These are phyloP conservation scores for Fusarium sp. DNA, from an alignment of 2,329 filamentous ascomycete species.

Conservation along the genomic window DNA sequence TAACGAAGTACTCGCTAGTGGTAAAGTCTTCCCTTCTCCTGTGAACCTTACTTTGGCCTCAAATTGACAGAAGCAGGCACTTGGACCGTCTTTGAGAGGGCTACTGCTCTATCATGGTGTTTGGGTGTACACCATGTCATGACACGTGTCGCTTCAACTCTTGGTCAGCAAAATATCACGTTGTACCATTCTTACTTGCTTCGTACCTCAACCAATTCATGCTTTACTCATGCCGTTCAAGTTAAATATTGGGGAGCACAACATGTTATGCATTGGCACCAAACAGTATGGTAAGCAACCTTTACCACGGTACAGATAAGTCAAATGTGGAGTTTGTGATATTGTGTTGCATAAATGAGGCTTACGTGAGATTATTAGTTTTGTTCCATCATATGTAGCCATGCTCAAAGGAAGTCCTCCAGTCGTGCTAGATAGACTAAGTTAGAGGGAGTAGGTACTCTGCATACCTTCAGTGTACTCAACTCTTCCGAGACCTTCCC, in stretches of 20 bases:
- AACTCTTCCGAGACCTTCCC: no score
- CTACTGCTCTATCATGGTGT: not conserved
- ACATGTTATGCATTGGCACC: not conserved
- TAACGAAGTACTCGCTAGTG: not conserved
- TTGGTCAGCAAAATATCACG: not conserved
- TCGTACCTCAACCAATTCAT: not conserved
- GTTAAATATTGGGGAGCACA: not conserved
- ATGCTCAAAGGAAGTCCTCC: accelerated
- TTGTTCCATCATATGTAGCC: not conserved
- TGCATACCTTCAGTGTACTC: not conserved
- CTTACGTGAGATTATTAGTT: not conserved
- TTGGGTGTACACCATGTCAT: accelerated
- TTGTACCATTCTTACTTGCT: not conserved
- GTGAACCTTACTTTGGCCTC: not conserved
- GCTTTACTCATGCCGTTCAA: not conserved
- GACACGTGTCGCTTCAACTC: not conserved
- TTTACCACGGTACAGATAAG: not conserved
- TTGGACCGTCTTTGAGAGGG: no score
- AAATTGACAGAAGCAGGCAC: not conserved
- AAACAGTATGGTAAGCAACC: not conserved
- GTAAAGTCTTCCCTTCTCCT: not conserved
- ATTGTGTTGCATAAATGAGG: not conserved
- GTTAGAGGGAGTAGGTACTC: not conserved
- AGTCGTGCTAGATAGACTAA: not conserved
- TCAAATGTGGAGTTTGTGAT: not conserved